A percentile compares a stretch with the other conserved stretches of the same genome.
phyloP scores from a whole-genome alignment of 179 eudicot species.

The Camellia oleifera region DNA sequence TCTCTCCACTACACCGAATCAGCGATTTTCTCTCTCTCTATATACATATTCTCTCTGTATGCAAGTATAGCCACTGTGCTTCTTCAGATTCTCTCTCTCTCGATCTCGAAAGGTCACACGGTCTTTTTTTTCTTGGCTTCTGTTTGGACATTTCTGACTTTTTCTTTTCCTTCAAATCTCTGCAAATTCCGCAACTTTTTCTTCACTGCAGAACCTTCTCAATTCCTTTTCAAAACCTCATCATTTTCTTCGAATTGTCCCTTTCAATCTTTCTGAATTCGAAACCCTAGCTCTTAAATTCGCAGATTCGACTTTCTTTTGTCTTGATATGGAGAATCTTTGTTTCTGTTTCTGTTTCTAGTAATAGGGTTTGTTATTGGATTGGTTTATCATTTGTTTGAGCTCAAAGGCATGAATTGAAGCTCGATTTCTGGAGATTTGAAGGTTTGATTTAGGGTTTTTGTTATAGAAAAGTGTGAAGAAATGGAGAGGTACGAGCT shows the following conservation, averaged over 20 bases:
- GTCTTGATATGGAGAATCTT: not conserved
- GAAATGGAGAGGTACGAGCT: conserved; percentile 49
- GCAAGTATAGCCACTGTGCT: not conserved
- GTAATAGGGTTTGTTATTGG: not conserved
- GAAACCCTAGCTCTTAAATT: not conserved
- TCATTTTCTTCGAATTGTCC: not conserved
- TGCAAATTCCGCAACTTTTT: not conserved
- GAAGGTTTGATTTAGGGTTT: not conserved
- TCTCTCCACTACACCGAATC: not conserved
- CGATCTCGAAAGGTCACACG: not conserved
- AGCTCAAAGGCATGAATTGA: conserved; percentile 20
- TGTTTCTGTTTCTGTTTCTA: not conserved
- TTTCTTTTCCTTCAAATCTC: not conserved
- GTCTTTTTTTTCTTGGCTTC: not conserved
- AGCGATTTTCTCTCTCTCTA: too few species aligned
- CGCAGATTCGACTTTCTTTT: not conserved
- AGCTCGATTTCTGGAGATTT: not conserved
- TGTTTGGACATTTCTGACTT: not conserved
- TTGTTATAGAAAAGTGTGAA: not conserved
- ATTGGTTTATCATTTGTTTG: not conserved
- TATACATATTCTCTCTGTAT: too few species aligned
- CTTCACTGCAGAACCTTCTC: not conserved
- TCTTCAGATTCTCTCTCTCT: not conserved
- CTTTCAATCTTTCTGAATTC: not conserved
- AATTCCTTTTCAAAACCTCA: not conserved